Percentiles rank a stretch among this genome's conserved stretches.
phyloP scores from a whole-genome alignment of 768 basidiomycete species.

The Hemileccinum rubropunctum region DNA sequence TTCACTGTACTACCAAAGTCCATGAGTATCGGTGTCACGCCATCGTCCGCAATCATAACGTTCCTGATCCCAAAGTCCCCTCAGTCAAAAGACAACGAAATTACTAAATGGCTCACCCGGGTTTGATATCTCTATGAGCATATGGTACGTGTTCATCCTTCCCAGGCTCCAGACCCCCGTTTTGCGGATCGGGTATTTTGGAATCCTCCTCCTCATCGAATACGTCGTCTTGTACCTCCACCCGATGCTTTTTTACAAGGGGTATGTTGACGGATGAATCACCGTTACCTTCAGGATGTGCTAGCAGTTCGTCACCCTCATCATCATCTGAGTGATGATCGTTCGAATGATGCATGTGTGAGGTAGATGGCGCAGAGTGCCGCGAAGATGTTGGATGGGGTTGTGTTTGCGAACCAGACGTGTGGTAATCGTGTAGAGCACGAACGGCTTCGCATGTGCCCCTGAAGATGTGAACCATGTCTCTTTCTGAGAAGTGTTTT shows the following conservation, averaged over 20 bases:
- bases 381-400: constrained; percentile 21
- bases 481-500: constrained; percentile 80
- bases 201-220: constrained; percentile 77
- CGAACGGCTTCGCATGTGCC: constrained; percentile 93
- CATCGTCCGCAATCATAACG: constrained; percentile 95
- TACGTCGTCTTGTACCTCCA: constrained; percentile 55
- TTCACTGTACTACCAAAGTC: constrained; percentile 93
- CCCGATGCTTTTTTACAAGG: constrained; percentile 52
- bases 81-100: constrained; percentile 4
- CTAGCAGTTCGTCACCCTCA: constrained; percentile 69
- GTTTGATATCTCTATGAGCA: constrained; percentile 96
- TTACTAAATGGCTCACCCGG: constrained; percentile 58
- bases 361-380: constrained; percentile 18
- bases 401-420: constrained; percentile 30
- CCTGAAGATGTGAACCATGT: constrained; percentile 87
- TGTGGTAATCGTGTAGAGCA: constrained; percentile 89
- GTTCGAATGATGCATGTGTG: constrained; percentile 15
- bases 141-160: constrained; percentile 73
- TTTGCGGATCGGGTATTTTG: constrained; percentile 39
- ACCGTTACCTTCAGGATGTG: constrained; percentile 71
- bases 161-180: constrained; percentile 34
- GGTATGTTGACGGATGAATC: constrained; percentile 48
- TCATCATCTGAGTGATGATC: constrained; percentile 45
- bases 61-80: constrained; percentile 53
- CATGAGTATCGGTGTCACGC: constrained; percentile 85